Base-by-base conservation (phyloP, 768 basidiomycete species). In the Auricularia sp. region DNA sequence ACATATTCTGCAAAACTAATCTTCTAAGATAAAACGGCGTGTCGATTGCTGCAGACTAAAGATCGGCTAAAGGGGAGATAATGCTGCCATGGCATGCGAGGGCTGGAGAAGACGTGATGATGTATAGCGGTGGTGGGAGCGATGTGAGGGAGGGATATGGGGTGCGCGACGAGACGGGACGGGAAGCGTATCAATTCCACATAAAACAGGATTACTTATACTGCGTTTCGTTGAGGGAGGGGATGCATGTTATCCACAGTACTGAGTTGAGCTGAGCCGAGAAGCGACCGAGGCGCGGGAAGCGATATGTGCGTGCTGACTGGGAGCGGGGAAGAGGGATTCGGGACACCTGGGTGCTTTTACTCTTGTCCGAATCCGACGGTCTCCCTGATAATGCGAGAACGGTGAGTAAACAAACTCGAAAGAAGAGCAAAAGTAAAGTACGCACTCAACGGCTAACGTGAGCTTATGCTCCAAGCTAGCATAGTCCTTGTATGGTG, bases 401-500 rank as follows among this genome's bases (percentile, higher is more conserved):
- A 10, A 67, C 58, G 8, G 70, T 61, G 63, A 63, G 63, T 47
- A 3, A 65, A 47, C 33, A 54, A 16, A 66, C 59, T 42, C 29
- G 62, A 64, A 33, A 67, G 16, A 59, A 34, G 2, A 29, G 18
- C 64, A 13, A 67, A 66, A 69, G 65, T 64, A 37, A 62, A 65
- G 67, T 47, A 87, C 92, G 76, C 76, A 92, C 90, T 96, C 94
- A 65, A 95, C 91, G 64, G 94, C 94, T 67, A 95, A 81, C 3
- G 94, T 96, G 67, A 99, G 78, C 79, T 98, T 98, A 59, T 98
- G 90, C 75, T 98, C 96, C 69, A 98, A 75, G 69, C 87, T 92
- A 47, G 90, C 90, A 73, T 96, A 97, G 70, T 94, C 92, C 73
- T 93, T 95, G 75, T 99, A 99, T 13, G 94, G 92, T n/a, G 97